These are phyloP conservation scores for Wickerhamomyces sp. DNA, from an alignment of 1,139 yeast genomes.

Conservation along the genomic window DNA sequence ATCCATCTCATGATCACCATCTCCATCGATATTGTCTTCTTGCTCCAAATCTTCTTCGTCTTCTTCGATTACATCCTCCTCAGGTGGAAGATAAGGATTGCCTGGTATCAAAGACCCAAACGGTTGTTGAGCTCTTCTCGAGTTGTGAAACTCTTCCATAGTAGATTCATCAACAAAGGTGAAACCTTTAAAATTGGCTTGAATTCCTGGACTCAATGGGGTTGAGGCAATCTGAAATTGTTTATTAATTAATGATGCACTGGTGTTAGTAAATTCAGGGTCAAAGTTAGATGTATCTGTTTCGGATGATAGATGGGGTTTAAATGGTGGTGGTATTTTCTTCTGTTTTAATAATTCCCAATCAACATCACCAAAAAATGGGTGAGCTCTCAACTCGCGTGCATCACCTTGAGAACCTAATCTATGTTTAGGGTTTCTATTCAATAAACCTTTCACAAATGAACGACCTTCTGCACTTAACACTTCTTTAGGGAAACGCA, in stretches of 20 bases:
- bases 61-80: constrained; percentile 78
- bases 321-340: constrained; percentile 95
- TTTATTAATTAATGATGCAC: constrained; percentile 73
- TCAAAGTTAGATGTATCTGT: constrained; percentile 95
- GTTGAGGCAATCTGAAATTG: constrained; percentile 46
- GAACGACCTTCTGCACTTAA: constrained; percentile 88
- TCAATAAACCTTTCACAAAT: constrained; percentile 88
- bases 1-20: constrained; percentile 47
- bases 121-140: constrained; percentile 29
- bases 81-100: constrained; percentile 74
- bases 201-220: constrained; percentile 90
- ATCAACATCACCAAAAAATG: constrained; percentile 85
- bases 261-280: constrained; percentile 92
- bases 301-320: constrained; percentile 87
- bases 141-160: constrained; percentile 73
- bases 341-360: constrained; percentile 78
- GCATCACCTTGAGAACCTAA: constrained; percentile 91
- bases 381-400: constrained; percentile 83
- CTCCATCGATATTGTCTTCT: constrained; percentile 35
- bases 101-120: constrained; percentile 76
- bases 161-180: constrained; percentile 95
- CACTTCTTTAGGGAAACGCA: constrained; percentile 92
- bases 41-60: constrained; percentile 56
- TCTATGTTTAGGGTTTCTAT: constrained; percentile 93
- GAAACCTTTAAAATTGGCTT: constrained; percentile 93